phyloP scores from a whole-genome alignment of 257 asterid species.

The Buddleja alternifolia region DNA sequence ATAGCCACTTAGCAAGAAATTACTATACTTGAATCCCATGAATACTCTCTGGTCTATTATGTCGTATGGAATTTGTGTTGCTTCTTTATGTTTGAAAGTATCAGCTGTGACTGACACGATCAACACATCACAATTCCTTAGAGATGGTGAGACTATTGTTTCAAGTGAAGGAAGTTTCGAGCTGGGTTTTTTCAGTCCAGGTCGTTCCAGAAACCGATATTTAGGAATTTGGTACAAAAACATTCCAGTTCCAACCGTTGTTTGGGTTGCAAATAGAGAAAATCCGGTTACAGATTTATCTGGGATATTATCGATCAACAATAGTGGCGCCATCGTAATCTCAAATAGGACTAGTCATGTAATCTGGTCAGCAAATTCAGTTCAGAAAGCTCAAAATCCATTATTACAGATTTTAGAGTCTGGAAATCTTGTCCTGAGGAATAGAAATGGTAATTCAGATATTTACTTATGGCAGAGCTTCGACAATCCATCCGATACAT shows the following conservation, averaged over 20 bases:
- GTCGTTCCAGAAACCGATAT: conserved; percentile 32
- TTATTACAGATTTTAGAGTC: conserved; percentile 37
- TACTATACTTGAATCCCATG: conserved; percentile 13
- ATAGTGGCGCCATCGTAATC: conserved; percentile 27
- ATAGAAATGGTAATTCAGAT: conserved; percentile 25
- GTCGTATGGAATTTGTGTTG: conserved; percentile 18
- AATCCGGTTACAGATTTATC: conserved; percentile 36
- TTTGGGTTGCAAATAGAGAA: conserved; percentile 48
- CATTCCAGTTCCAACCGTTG: conserved; percentile 42
- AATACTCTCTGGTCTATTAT: conserved; percentile 18
- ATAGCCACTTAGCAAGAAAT: conserved; percentile 14
- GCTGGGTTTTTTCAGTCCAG: conserved; percentile 48
- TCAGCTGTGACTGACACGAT: conserved; percentile 25
- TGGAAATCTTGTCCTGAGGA: conserved; percentile 38
- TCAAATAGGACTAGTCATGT: conserved; percentile 27
- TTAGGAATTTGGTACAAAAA: conserved; percentile 52
- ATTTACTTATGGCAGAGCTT: conserved; percentile 41
- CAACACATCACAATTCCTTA: conserved; percentile 30
- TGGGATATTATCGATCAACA: conserved; percentile 35
- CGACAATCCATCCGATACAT: conserved; percentile 48
- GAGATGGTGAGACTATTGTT: conserved; percentile 37
- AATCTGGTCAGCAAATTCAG: conserved; percentile 31
- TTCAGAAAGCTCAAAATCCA: conserved; percentile 27
- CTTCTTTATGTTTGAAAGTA: conserved; percentile 15
- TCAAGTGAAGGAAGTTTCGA: conserved; percentile 44